Evolutionary conservation across 768 basidiomycete genomes (phyloP).

Genomic region (Suillus brevipes): DNA sequence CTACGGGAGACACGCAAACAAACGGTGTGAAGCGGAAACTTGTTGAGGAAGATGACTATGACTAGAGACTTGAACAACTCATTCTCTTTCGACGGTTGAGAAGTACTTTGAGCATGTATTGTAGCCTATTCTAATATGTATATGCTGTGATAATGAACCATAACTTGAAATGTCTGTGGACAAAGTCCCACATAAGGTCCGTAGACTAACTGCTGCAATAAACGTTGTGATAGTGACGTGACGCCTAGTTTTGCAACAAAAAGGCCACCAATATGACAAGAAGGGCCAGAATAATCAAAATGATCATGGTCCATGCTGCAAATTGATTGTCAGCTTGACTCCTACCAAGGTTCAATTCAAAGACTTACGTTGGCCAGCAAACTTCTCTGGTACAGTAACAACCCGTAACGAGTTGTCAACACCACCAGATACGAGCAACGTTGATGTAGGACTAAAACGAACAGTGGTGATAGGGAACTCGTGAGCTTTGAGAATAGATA

Average conservation of each 20-base stretch:
- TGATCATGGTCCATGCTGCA: slow-evolving; percentile 40
- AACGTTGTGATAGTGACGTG: neutral
- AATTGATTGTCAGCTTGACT: slow-evolving; percentile 11
- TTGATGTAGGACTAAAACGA: slow-evolving; percentile 81
- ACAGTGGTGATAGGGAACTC: slow-evolving; percentile 92
- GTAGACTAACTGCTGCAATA: neutral
- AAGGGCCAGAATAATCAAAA: slow-evolving; percentile 44
- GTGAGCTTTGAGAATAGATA: slow-evolving; percentile 90
- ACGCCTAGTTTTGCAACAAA: slow-evolving; percentile 31
- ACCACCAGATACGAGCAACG: slow-evolving; percentile 84
- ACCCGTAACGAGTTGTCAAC: slow-evolving; percentile 87
- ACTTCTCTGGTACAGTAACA: slow-evolving; percentile 64
- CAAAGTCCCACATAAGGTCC: slow-evolving; percentile 11
- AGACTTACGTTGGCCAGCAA: slow-evolving; percentile 54
- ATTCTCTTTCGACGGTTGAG: neutral
- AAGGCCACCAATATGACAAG: slow-evolving; percentile 45
- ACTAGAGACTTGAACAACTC: slow-evolving; percentile 38
- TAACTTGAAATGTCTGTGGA: neutral
- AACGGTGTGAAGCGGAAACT: slow-evolving; percentile 78
- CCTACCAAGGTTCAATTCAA: slow-evolving; percentile 13
- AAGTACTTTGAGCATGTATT: slow-evolving; percentile 10
- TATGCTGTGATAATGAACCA: slow-evolving; percentile 20
- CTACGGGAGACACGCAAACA: slow-evolving; percentile 45
- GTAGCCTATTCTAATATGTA: slow-evolving; percentile 29
- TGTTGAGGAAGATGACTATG: slow-evolving; percentile 87